Evolutionary conservation across 345 rosid species (phyloP).

Genomic region (Ceriops decandra): DNA sequence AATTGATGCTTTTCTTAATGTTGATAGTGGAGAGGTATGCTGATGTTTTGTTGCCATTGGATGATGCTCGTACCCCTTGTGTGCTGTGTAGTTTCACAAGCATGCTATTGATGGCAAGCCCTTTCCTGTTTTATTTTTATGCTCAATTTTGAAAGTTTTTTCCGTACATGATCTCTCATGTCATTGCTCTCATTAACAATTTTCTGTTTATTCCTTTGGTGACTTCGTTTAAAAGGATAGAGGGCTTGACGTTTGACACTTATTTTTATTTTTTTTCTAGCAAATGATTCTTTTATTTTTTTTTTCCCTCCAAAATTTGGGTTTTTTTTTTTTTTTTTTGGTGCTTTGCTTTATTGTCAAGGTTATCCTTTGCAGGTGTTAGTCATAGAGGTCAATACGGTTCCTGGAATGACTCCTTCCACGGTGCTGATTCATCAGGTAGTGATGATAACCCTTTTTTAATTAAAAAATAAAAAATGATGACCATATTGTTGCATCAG

Average conservation of each 20-base stretch:
- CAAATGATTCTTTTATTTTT: no score
- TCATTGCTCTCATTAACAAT: no score
- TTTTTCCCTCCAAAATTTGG: not conserved
- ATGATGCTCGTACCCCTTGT: not conserved
- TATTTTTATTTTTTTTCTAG: no score
- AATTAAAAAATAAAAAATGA: no score
- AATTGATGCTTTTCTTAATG: conserved; percentile 85
- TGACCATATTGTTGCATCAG: not conserved
- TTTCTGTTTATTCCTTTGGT: no score
- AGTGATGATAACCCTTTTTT: not conserved
- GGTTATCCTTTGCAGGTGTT: conserved; percentile 48
- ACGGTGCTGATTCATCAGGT: conserved; percentile 96
- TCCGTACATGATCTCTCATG: no score
- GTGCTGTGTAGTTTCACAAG: no score
- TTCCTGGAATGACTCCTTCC: conserved; percentile 97
- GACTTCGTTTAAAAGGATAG: no score
- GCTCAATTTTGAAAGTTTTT: no score
- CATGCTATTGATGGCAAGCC: no score
- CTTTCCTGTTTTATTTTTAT: no score
- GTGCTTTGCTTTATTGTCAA: not conserved
- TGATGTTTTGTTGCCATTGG: not conserved
- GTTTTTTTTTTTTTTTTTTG: not conserved
- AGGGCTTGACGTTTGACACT: no score
- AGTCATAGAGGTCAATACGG: conserved; percentile 87
- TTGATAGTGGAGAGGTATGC: conserved; percentile 86